Evolutionary conservation across 2,329 filamentous ascomycete species (phyloP), one percentile per base, ranked within the genome.

Genomic region (Aspergillus versicolor): DNA sequence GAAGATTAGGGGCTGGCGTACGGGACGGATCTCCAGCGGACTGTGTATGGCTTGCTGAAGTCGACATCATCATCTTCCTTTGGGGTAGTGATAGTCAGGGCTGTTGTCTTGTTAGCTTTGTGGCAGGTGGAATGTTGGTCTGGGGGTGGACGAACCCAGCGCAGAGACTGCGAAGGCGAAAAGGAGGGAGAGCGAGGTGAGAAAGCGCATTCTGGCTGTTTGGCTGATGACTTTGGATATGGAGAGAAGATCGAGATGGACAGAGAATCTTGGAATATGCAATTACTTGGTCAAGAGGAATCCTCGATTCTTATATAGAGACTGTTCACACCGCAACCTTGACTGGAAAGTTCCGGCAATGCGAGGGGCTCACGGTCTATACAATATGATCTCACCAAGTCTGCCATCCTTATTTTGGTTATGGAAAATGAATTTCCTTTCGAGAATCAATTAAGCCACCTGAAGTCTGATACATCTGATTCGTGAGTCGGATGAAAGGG

Each of bases 1-100:
- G 17, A 21, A 21, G 19, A 27, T 38, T 17, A 13, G 17, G 2
- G 45, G 24, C 4, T n/a, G 4, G 5, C 67, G 54, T 55, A 76
- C 74, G 60, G 57, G 32, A 78, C 75, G 5, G 67, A 65, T 12
- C 60, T 67, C 77, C 77, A 79, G 49, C 70, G 70, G 56, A 79
- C 68, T 3, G 68, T 71, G 56, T 73, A 71, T 13, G 66, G 65
- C 54, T 70, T 61, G 61, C 68, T 69, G n/a, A 77, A 65, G 56
- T 78, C 71, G 49, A 76, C 65, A 43, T 69, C 63, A 13, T 69
- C 67, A 24, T 67, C 65, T 19, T 67, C 40, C 15, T 43, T 65
- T 8, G 55, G 76, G 8, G 66, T 66, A 3, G 71, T 73, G 53
- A 78, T 68, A 5, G 65, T 61, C 38, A 77, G 61, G 56, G 72